These are phyloP conservation scores for Dianthus caryophyllus DNA, from an alignment of 148 eudicot genomes.

Conservation along the genomic window DNA sequence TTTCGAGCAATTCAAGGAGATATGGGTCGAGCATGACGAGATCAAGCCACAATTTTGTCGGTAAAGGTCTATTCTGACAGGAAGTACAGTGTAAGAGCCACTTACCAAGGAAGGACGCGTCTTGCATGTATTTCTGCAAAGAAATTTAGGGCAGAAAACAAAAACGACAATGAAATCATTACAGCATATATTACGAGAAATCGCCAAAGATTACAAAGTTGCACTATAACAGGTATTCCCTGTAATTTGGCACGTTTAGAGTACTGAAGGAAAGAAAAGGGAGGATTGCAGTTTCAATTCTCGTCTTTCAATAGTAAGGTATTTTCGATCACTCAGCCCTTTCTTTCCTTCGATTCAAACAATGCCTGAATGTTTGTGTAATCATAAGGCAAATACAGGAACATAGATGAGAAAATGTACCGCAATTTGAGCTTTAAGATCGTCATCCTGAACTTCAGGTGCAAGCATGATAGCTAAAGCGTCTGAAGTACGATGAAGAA, in stretches of 20 bases:
- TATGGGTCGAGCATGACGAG: not conserved
- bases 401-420: conserved; percentile 32
- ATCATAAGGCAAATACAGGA: too few relatives aligned
- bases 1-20: too few relatives aligned
- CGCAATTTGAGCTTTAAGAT: conserved; percentile 49
- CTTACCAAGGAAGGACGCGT: conserved; percentile 76
- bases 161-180: not conserved
- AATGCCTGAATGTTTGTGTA: too few relatives aligned
- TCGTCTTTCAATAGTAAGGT: too few relatives aligned
- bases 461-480: conserved; percentile 29
- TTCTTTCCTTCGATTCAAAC: too few relatives aligned
- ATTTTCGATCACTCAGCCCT: too few relatives aligned
- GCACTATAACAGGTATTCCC: not conserved
- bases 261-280: too few relatives aligned
- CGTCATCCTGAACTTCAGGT: conserved; percentile 26
- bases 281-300: too few relatives aligned
- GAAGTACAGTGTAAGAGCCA: not conserved
- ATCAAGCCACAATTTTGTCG: not conserved
- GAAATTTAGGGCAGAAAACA: not conserved
- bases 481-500: conserved; percentile 11
- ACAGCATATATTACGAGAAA: not conserved
- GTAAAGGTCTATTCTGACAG: not conserved
- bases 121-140: conserved; percentile 68
- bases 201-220: not conserved
- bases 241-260: not conserved